Evolutionary conservation across 345 rosid genomes (phyloP).

Genomic region (Cardamine occulta): DNA sequence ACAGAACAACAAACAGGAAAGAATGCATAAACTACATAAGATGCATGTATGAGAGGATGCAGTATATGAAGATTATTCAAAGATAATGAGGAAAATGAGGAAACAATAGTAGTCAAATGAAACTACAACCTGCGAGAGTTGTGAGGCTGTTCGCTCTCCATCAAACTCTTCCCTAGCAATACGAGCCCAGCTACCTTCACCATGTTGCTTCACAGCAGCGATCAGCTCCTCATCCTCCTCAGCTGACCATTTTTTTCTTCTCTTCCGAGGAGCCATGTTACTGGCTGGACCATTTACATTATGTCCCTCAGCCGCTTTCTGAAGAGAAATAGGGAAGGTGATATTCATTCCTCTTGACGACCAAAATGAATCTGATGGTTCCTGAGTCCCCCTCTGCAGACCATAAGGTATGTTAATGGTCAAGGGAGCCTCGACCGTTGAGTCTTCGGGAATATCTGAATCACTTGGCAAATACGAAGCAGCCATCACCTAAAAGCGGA

Average conservation of each 20-base stretch:
- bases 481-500: slow-evolving; percentile 65
- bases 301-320: slow-evolving; percentile 60
- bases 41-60: slow-evolving; percentile 28
- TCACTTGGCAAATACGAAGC: slow-evolving; percentile 78
- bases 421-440: slow-evolving; percentile 82
- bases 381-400: slow-evolving; percentile 50
- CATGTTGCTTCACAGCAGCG: slow-evolving; percentile 75
- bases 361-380: slow-evolving; percentile 53
- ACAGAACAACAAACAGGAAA: background rate
- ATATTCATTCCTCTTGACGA: slow-evolving; percentile 66
- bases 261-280: slow-evolving; percentile 58
- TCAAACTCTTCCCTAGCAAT: slow-evolving; percentile 65
- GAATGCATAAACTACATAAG: slow-evolving; percentile 26
- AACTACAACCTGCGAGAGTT: slow-evolving; percentile 77
- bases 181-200: slow-evolving; percentile 91
- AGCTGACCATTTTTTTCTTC: slow-evolving; percentile 69
- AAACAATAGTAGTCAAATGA: slow-evolving; percentile 16
- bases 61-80: slow-evolving; percentile 1
- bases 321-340: slow-evolving; percentile 81
- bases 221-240: slow-evolving; percentile 65
- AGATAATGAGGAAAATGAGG: background rate
- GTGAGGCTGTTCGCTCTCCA: slow-evolving; percentile 78
- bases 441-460: slow-evolving; percentile 56
- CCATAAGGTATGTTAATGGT: slow-evolving; percentile 80
- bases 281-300: slow-evolving; percentile 56